A percentile compares a stretch with the other conserved stretches of the same genome.
Evolutionary conservation across 2,329 filamentous ascomycete genomes (phyloP).

Genomic region (Trichoderma atrobrunneum): DNA sequence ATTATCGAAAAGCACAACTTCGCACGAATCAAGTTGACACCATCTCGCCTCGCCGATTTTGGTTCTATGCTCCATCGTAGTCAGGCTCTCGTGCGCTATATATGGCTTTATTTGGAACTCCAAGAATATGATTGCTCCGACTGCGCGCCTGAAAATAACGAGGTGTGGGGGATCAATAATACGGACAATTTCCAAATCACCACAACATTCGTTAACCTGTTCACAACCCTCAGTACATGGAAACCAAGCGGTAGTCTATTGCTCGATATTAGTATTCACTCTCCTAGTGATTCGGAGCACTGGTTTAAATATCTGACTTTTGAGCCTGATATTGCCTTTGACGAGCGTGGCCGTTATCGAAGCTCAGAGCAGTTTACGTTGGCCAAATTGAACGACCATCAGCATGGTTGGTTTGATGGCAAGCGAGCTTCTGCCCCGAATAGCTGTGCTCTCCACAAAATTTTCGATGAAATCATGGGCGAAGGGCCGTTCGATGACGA

Average conservation of each 20-base stretch:
- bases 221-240: conserved; percentile 31
- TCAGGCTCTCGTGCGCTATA: conserved; percentile 26
- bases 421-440: neutral
- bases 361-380: neutral
- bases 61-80: conserved; percentile 30
- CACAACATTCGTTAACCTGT: conserved; percentile 26
- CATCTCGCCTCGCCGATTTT: conserved; percentile 29
- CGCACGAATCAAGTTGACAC: conserved; percentile 31
- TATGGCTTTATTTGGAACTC: conserved; percentile 27
- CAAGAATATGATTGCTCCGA: conserved; percentile 15
- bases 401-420: neutral
- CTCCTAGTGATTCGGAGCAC: conserved; percentile 32
- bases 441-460: neutral
- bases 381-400: neutral
- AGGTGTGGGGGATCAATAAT: neutral
- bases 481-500: neutral
- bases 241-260: conserved; percentile 27
- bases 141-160: conserved; percentile 2
- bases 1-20: conserved; percentile 32
- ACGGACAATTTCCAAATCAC: conserved; percentile 20
- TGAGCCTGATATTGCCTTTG: neutral
- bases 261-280: conserved; percentile 35
- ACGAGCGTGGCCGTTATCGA: neutral
- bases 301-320: conserved; percentile 30
- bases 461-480: neutral